Evolutionary conservation across 2,329 filamentous ascomycete genomes (phyloP), one percentile per base, ranked within the genome.

Genomic region (Sarocladiaceae sp.): DNA sequence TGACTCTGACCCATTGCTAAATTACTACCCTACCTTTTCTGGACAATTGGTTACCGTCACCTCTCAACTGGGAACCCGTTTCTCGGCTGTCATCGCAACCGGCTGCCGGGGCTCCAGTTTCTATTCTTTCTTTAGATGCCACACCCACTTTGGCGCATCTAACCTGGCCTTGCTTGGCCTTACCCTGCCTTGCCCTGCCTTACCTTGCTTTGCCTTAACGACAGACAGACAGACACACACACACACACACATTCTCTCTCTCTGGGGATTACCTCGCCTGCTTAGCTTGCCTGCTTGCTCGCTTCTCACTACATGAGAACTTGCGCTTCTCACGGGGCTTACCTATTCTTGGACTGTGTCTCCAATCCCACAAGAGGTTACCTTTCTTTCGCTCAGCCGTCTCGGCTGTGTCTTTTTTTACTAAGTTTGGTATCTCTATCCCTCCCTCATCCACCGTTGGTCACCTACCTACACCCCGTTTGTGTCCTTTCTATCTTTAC

Each of bases 391-490:
- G 18, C 37, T 41, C 37, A 41, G 37, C 37, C 37, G 37, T 24
- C 19, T 41, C 37, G 37, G 37, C 37, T 41, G 37, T 41, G 37
- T 41, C 23, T n/a, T n/a, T n/a, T n/a, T n/a, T 26, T 41, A 41
- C 37, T 41, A 41, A 41, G 18, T 41, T 41, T 41, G 37, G 37
- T 29, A 41, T 29, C n/a, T n/a, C n/a, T n/a, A n/a, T n/a, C n/a
- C n/a, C n/a, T n/a, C n/a, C n/a, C n/a, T n/a, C n/a, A n/a, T n/a
- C n/a, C n/a, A n/a, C 19, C 13, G 6, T 33, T 18, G n/a, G 15
- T 33, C 32, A 33, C 32, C 6, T 33, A 33, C 32, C 15, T 33
- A 33, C 32, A 6, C 19, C 15, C 32, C 49, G 51, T 62, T 68
- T 68, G 68, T 70, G 69, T n/a, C n/a, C n/a, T n/a, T n/a, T n/a